phyloP scores from a whole-genome alignment of 371 early-diverging fungal genomes.

The Rhizomucor pusillus region DNA sequence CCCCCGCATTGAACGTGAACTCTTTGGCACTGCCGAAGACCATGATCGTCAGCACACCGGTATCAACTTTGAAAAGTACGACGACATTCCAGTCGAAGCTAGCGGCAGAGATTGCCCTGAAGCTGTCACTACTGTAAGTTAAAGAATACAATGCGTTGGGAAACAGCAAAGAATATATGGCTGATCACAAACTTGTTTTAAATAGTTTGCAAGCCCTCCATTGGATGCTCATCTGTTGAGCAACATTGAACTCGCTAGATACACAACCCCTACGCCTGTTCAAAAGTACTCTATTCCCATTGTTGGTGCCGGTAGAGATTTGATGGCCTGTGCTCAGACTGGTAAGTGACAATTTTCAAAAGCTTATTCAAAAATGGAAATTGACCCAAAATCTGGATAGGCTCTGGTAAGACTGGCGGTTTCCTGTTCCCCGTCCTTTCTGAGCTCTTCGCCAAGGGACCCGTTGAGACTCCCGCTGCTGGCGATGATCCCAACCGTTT shows the following conservation, averaged over 20 bases:
- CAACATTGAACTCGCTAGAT: constrained; percentile 91
- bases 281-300: constrained; percentile 93
- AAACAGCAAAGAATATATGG: constrained; percentile 50
- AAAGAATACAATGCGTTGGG: constrained; percentile 57
- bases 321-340: constrained; percentile 93
- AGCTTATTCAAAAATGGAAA: background rate
- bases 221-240: constrained; percentile 84
- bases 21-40: constrained; percentile 73
- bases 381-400: constrained; percentile 3
- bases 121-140: constrained; percentile 60
- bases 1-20: constrained; percentile 73
- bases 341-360: constrained; percentile 24
- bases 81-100: constrained; percentile 95
- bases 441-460: constrained; percentile 90
- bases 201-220: constrained; percentile 69
- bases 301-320: constrained; percentile 71
- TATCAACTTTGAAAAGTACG: constrained; percentile 92
- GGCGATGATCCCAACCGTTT: constrained; percentile 51
- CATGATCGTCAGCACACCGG: constrained; percentile 74
- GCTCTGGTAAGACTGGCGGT: constrained; percentile 91
- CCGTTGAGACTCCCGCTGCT: constrained; percentile 44
- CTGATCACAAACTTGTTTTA: constrained; percentile 89
- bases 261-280: constrained; percentile 95
- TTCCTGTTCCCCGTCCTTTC: constrained; percentile 91
- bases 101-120: constrained; percentile 83